These are phyloP conservation scores for Metschnikowia similis DNA, from an alignment of 805 yeast genomes.

Conservation along the genomic window DNA sequence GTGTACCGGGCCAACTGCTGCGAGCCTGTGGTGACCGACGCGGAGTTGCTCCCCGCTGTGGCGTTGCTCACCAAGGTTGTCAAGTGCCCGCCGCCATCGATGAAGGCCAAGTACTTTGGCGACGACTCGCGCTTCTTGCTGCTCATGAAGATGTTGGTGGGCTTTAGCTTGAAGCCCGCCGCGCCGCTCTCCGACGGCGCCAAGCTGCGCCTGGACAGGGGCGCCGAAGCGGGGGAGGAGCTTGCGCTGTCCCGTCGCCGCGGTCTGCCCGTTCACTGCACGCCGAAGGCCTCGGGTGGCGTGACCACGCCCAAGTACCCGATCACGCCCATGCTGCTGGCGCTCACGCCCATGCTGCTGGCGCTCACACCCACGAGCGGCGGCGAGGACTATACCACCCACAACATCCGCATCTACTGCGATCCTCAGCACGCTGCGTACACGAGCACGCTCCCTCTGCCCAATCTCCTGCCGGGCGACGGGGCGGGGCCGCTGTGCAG, in stretches of 20 bases:
- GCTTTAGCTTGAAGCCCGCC: constrained; percentile 27
- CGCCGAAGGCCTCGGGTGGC: constrained; percentile 9
- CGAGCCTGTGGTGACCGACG: constrained; percentile 6
- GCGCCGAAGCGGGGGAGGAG: background rate
- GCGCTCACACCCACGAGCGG: constrained; percentile 17
- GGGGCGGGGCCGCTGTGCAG: constrained; percentile 4
- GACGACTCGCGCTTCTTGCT: constrained; percentile 31
- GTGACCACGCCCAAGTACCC: constrained; percentile 33
- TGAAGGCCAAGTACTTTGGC: constrained; percentile 43
- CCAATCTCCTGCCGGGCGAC: constrained; percentile 17
- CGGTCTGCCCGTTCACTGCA: constrained; percentile 1
- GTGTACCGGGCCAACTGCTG: constrained; percentile 11
- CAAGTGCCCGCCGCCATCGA: constrained; percentile 44
- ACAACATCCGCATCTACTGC: constrained; percentile 19
- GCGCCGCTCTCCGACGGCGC: constrained; percentile 1
- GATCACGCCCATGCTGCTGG: constrained; percentile 19
- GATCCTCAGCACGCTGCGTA: constrained; percentile 12
- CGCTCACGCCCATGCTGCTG: constrained; percentile 20
- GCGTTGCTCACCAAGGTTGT: constrained; percentile 32
- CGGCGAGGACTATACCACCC: constrained; percentile 4
- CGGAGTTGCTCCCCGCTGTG: constrained; percentile 14
- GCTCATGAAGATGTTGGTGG: constrained; percentile 34
- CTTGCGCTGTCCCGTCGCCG: background rate
- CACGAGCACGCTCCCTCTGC: constrained; percentile 15
- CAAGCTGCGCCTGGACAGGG: too few relatives aligned